phyloP scores from a whole-genome alignment of 2,329 filamentous ascomycete genomes.

The Huntiella omanensis region DNA sequence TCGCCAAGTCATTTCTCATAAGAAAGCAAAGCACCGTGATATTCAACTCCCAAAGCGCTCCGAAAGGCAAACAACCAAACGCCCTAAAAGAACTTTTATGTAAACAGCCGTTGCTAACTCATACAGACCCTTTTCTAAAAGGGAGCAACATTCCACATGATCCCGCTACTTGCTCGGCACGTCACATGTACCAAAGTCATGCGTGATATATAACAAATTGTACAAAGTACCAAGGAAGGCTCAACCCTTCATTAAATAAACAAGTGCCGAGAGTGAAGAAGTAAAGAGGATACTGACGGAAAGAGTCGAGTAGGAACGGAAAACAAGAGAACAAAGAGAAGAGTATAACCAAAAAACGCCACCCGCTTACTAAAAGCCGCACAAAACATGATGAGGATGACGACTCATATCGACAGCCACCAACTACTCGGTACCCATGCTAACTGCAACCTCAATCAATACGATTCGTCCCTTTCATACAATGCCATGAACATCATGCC shows the following conservation, averaged over 20 bases:
- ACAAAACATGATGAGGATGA: not conserved
- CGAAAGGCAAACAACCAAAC: too few species aligned
- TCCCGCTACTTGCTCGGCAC: too few species aligned
- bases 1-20: not conserved
- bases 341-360: too few species aligned
- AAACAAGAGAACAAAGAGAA: conserved; percentile 1
- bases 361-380: not conserved
- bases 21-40: not conserved
- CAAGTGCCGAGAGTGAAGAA: not conserved
- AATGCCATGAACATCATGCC: not conserved
- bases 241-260: too few species aligned
- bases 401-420: not conserved
- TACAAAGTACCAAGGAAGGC: too few species aligned
- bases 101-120: too few species aligned
- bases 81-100: too few species aligned
- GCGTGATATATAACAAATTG: too few species aligned
- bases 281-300: not conserved
- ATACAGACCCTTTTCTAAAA: too few species aligned
- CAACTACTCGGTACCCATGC: too few species aligned
- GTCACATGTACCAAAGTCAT: too few species aligned
- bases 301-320: not conserved
- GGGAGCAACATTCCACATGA: too few species aligned
- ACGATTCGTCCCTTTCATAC: not conserved
- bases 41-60: not conserved
- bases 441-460: not conserved